Evolutionary conservation across 2,329 filamentous ascomycete species (phyloP).

Genomic region (Nothophoma quercina): DNA sequence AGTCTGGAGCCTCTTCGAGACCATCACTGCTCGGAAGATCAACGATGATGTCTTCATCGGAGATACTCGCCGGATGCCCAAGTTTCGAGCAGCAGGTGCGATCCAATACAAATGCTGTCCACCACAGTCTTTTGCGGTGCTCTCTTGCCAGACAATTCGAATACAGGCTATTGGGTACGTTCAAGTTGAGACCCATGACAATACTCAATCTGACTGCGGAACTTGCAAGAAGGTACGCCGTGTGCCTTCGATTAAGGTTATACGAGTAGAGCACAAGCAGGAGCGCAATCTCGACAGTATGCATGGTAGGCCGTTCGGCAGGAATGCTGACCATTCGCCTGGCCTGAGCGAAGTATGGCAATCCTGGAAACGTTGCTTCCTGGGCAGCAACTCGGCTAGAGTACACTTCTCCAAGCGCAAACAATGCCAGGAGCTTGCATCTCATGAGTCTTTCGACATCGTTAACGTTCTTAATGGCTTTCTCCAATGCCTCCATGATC

Average conservation of each 20-base stretch:
- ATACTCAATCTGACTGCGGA: conserved; percentile 55
- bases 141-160: conserved; percentile 45
- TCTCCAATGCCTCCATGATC: conserved; percentile 50
- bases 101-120: conserved; percentile 46
- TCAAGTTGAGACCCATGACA: conserved; percentile 56
- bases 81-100: conserved; percentile 46
- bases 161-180: conserved; percentile 51
- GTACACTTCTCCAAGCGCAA: conserved; percentile 58
- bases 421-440: conserved; percentile 55
- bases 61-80: conserved; percentile 42
- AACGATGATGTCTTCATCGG: conserved; percentile 50
- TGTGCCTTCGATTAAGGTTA: conserved; percentile 55
- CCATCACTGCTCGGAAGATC: conserved; percentile 51
- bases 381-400: conserved; percentile 50
- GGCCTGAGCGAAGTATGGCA: conserved; percentile 55
- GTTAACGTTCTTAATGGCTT: conserved; percentile 46
- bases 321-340: conserved; percentile 51
- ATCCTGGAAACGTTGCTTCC: conserved; percentile 52
- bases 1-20: conserved; percentile 35
- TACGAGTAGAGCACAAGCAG: conserved; percentile 58
- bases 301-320: conserved; percentile 54
- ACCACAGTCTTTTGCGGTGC: conserved; percentile 46
- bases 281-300: conserved; percentile 55
- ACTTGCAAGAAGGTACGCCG: conserved; percentile 55
- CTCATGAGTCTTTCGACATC: conserved; percentile 45